Conservation (phyloP, 768 basidiomycete species). For the Leucocoprinus leucothites region DNA sequence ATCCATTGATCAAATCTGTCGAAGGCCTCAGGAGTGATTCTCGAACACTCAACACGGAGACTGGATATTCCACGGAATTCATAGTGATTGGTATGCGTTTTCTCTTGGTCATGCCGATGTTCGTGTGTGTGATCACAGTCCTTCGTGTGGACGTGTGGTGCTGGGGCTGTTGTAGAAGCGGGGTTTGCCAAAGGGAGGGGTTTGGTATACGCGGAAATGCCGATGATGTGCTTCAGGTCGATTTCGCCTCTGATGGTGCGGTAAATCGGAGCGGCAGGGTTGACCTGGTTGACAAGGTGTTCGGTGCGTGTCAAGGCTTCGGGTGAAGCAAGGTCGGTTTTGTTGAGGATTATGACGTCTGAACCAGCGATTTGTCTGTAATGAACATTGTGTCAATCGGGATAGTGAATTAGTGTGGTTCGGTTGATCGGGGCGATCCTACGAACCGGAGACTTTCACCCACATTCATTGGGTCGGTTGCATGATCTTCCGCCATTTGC, state of each 20-base stretch:
- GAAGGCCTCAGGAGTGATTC: conserved; percentile 45
- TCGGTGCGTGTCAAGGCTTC: conserved; percentile 48
- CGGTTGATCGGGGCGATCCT: background rate
- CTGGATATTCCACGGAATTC: conserved; percentile 82
- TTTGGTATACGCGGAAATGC: conserved; percentile 70
- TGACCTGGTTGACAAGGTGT: conserved; percentile 64
- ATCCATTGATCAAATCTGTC: conserved; percentile 76
- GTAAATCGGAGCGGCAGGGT: conserved; percentile 76
- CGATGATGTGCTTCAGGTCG: conserved; percentile 74
- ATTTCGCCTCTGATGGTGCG: conserved; percentile 69
- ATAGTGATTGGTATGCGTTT: conserved; percentile 52
- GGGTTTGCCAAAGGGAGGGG: conserved; percentile 36
- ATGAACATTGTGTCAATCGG: no score
- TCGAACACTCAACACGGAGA: conserved; percentile 66
- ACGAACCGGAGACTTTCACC: conserved; percentile 80
- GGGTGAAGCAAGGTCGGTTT: conserved; percentile 68
- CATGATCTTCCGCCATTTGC: conserved; percentile 86
- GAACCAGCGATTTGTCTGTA: conserved; percentile 88
- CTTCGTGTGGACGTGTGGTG: conserved; percentile 22
- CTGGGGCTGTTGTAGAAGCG: conserved; percentile 1
- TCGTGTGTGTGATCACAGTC: conserved; percentile 32
- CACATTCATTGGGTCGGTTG: conserved; percentile 42
- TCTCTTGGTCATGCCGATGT: conserved; percentile 29
- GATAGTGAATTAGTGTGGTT: background rate
- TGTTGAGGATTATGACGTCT: conserved; percentile 92